phyloP scores from a whole-genome alignment of 805 yeast species.

The Kazachstania bromeliacearum region DNA sequence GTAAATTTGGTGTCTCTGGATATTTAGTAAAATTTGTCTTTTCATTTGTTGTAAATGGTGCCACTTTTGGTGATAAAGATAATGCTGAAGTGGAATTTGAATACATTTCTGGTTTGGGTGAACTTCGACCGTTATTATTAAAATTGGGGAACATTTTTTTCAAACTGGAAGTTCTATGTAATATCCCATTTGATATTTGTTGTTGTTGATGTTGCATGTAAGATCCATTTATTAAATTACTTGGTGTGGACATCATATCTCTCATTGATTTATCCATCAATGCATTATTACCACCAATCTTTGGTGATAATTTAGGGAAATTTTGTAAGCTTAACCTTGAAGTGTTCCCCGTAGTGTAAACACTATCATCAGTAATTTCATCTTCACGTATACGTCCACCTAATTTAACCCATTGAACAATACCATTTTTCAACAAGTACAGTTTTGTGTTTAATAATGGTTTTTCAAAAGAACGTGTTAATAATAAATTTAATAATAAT shows the following conservation, averaged over 20 bases:
- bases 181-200: conserved; percentile 2
- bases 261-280: conserved; percentile 18
- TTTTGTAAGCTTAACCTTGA: conserved; percentile 15
- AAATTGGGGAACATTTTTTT: conserved; percentile 12
- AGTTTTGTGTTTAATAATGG: conserved; percentile 16
- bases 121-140: conserved; percentile 2
- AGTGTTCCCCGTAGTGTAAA: conserved; percentile 18
- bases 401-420: conserved; percentile 18
- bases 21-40: conserved; percentile 11
- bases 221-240: conserved; percentile 4
- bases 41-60: background rate
- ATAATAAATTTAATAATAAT: conserved; percentile 16
- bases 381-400: conserved; percentile 10
- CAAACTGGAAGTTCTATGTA: conserved; percentile 18
- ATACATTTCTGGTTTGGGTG: background rate
- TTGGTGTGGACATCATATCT: conserved; percentile 17
- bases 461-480: conserved; percentile 23
- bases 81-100: conserved; percentile 2
- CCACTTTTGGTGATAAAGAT: conserved; percentile 6
- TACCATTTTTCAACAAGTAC: conserved; percentile 18
- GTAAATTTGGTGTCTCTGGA: conserved; percentile 22
- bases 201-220: conserved; percentile 14
- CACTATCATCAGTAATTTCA: conserved; percentile 8
- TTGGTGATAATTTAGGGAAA: conserved; percentile 16
- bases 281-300: conserved; percentile 6